Base-by-base conservation (phyloP, 2,329 filamentous ascomycete species). In the Penicillium vulpinum region DNA sequence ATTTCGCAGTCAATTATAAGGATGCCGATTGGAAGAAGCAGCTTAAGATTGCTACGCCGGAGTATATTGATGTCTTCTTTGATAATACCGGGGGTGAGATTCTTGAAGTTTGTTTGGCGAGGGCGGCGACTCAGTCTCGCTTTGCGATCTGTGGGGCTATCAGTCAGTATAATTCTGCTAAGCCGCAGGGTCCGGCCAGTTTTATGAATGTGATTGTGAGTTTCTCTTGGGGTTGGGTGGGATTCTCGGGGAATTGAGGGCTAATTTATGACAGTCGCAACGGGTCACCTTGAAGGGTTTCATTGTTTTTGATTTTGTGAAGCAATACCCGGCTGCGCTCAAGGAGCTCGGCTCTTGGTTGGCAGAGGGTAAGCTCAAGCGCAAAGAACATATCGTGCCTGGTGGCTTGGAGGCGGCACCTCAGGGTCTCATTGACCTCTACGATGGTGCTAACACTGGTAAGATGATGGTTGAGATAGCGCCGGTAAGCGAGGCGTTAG, bases 31-130 rank as follows among this genome's bases (percentile, higher is more conserved):
- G 88, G 69, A 80, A 76, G 64, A 72, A 80, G 58, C 79, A 86
- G 71, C 83, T 90, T 66, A 79, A 80, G 61, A 81, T 80, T 40
- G 85, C 83, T 5, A 89, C 86, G 1, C 72, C 79, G 39, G 74
- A 82, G 59, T 79, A 80, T 60, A 88, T 87, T 54, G 85, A 89
- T 73, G 85, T 91, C 15, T 91, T 85, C 74, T 91, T 85, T 70
- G 88, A 91, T 73, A 90, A 90, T 75, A 86, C 89, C 21, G 88
- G 87, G 11, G 88, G 88, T 6, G 85, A 89, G 60, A 87, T 90
- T 52, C 78, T 91, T 29, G 86, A 91, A 67, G 73, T 85, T 60
- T 87, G 85, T 43, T 78, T 91, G 38, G 76, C 73, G 4, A 80
- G 86, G n/a, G 87, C 88, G 56, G 87, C 85, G 54, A 75, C 75